Evolutionary conservation across 1,139 yeast genomes (phyloP).

Genomic region (Lodderomyces parapsilosis): DNA sequence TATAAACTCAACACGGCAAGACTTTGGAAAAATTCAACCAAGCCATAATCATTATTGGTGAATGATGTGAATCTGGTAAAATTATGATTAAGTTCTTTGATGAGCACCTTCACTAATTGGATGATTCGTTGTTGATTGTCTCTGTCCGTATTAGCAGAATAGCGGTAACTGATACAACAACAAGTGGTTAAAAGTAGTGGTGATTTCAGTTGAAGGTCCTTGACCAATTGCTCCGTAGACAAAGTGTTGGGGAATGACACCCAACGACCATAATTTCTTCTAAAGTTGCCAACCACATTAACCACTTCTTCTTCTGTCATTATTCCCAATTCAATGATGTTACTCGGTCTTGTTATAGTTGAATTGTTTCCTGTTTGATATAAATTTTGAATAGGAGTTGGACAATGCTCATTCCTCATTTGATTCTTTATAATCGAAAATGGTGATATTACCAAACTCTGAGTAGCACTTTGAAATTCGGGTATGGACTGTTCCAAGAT

Average conservation of each 20-base stretch:
- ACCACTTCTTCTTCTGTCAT: slow-evolving; percentile 50
- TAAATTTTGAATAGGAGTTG: background rate
- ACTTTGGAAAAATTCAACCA: slow-evolving; percentile 65
- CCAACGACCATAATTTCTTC: slow-evolving; percentile 76
- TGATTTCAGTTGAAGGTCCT: slow-evolving; percentile 51
- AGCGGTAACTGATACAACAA: slow-evolving; percentile 60
- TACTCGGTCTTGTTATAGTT: slow-evolving; percentile 18
- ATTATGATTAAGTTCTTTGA: slow-evolving; percentile 45
- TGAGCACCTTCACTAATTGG: slow-evolving; percentile 28
- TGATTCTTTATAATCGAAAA: slow-evolving; percentile 43
- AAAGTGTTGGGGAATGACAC: slow-evolving; percentile 64
- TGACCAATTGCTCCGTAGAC: slow-evolving; percentile 50
- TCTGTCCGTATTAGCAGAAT: slow-evolving; percentile 27
- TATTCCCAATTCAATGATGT: slow-evolving; percentile 49
- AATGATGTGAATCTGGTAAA: slow-evolving; percentile 25
- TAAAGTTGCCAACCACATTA: slow-evolving; percentile 54
- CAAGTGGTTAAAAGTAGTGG: slow-evolving; percentile 66
- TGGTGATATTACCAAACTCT: slow-evolving; percentile 49
- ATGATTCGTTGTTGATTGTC: slow-evolving; percentile 18
- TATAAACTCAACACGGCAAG: slow-evolving; percentile 62
- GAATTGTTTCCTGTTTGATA: background rate
- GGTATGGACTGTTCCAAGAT: slow-evolving; percentile 17
- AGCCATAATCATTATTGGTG: slow-evolving; percentile 23
- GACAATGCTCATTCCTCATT: slow-evolving; percentile 8
- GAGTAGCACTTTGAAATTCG: slow-evolving; percentile 40